phyloP scores from a whole-genome alignment of 371 early-diverging fungal genomes.

The Mortierella sp. region DNA sequence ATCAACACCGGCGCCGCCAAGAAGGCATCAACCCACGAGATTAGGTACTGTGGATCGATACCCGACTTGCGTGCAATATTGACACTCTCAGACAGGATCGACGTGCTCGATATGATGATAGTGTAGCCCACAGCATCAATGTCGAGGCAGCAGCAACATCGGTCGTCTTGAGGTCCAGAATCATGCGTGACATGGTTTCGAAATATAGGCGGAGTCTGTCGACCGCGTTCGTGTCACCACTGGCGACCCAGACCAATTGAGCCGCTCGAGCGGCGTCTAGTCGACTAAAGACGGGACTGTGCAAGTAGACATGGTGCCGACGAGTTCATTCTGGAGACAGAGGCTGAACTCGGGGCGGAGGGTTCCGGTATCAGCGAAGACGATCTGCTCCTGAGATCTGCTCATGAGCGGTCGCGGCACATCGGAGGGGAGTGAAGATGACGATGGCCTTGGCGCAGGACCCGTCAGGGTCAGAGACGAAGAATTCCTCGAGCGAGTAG shows the following conservation, averaged over 20 bases:
- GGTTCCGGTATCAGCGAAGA: conserved; percentile 39
- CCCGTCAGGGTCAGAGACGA: not conserved
- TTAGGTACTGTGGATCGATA: conserved; percentile 67
- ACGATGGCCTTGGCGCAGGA: conserved; percentile 1
- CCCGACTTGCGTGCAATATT: conserved; percentile 75
- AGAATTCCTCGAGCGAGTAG: conserved; percentile 17
- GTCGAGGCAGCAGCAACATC: conserved; percentile 61
- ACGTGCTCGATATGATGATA: conserved; percentile 68
- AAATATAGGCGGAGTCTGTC: conserved; percentile 41
- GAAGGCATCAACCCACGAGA: conserved; percentile 68
- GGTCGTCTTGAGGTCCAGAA: conserved; percentile 47
- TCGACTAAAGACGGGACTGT: conserved; percentile 68
- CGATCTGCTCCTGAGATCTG: conserved; percentile 10
- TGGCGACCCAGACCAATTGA: conserved; percentile 61
- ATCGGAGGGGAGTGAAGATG: conserved; percentile 28
- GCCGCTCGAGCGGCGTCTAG: conserved; percentile 64
- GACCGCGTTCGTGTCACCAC: conserved; percentile 51
- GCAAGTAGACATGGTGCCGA: conserved; percentile 27
- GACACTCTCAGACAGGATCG: conserved; percentile 77
- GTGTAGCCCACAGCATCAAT: conserved; percentile 80
- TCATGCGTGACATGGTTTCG: conserved; percentile 23
- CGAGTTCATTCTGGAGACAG: conserved; percentile 3
- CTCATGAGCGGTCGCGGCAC: not conserved
- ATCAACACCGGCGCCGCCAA: conserved; percentile 61
- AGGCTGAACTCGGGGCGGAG: conserved; percentile 22